Percentiles rank a stretch among this genome's conserved stretches.
Conservation (phyloP, 148 eudicot species). For the Cornus controversa region DNA sequence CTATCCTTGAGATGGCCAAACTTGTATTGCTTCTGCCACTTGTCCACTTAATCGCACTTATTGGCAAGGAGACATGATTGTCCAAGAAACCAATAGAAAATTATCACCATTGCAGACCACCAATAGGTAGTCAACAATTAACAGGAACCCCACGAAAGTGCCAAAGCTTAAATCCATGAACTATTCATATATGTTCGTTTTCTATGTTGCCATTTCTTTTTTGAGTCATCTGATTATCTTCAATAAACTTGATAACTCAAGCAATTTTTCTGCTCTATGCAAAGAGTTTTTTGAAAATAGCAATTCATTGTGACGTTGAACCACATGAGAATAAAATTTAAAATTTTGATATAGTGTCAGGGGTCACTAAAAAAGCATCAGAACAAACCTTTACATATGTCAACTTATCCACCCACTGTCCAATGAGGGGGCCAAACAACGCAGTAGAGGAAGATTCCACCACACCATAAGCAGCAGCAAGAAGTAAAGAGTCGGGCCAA, state of each 20-base stretch:
- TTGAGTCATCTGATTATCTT: background rate
- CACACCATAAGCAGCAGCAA: constrained; percentile 84
- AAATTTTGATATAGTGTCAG: background rate
- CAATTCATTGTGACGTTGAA: background rate
- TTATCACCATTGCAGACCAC: too few species aligned
- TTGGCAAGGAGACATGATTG: too few species aligned
- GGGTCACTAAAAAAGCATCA: background rate
- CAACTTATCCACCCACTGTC: constrained; percentile 61
- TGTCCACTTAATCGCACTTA: background rate
- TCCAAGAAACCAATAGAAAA: too few species aligned
- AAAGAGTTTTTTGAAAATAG: background rate
- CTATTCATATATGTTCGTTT: too few species aligned
- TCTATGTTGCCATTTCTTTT: background rate
- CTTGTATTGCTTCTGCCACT: background rate
- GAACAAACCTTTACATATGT: constrained; percentile 61
- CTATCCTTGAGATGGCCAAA: background rate
- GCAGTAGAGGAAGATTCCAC: constrained; percentile 76
- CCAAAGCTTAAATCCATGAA: too few species aligned
- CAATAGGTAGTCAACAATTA: too few species aligned
- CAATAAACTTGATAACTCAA: background rate
- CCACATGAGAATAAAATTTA: background rate
- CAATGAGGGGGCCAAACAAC: constrained; percentile 75
- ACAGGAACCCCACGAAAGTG: too few species aligned
- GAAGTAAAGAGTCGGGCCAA: constrained; percentile 78
- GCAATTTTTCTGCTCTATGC: background rate